Evolutionary conservation across 306 rosid species (phyloP).

Genomic region (Cucurbita pepo): DNA sequence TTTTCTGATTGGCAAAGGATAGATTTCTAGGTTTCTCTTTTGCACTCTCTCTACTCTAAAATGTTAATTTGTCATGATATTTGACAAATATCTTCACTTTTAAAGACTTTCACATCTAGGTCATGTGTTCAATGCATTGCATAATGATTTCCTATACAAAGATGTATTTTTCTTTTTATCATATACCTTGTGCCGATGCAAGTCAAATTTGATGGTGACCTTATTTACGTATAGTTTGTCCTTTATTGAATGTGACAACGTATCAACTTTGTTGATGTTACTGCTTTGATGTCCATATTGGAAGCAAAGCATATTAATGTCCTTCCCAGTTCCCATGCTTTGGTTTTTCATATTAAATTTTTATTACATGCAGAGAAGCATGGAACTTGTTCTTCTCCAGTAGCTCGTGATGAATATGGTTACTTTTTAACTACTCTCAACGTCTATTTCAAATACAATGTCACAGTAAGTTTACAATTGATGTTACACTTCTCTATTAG

Average conservation of each 20-base stretch:
- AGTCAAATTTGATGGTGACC: background rate
- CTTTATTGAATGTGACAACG: background rate
- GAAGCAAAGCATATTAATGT: background rate
- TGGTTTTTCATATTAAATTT: background rate
- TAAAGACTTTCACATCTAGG: background rate
- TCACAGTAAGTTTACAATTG: slow-evolving; percentile 52
- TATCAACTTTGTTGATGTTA: background rate
- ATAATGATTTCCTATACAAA: background rate
- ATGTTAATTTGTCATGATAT: background rate
- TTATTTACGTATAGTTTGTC: background rate
- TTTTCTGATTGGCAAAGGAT: background rate
- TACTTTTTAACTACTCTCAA: slow-evolving; percentile 57
- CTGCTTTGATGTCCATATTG: background rate
- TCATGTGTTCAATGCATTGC: background rate
- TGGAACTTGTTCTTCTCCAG: slow-evolving; percentile 81
- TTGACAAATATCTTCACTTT: background rate
- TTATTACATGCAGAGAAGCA: slow-evolving; percentile 72
- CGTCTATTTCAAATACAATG: slow-evolving; percentile 73
- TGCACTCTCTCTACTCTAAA: background rate
- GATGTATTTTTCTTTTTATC: background rate
- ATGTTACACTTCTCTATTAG: background rate
- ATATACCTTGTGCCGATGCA: background rate
- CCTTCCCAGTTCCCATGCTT: background rate
- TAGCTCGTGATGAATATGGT: slow-evolving; percentile 49
- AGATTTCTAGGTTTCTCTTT: background rate